Evolutionary conservation across 202 grass and related monocot species (phyloP).

Genomic region (Hordeum pubiflorum): DNA sequence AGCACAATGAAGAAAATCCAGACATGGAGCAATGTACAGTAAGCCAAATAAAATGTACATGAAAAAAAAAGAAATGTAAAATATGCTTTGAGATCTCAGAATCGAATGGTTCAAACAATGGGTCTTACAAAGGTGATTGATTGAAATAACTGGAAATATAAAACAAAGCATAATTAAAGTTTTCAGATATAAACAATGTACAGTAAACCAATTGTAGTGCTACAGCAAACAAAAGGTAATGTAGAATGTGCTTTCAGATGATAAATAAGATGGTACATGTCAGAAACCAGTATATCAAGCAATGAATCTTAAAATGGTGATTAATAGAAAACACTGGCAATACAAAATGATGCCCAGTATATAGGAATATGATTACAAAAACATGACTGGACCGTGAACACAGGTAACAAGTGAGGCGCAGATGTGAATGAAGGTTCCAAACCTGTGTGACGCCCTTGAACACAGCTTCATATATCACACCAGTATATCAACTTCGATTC

Average conservation of each 20-base stretch:
- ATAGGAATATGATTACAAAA: not conserved
- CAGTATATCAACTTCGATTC: too few relatives aligned
- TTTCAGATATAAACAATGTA: not conserved
- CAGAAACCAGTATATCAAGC: not conserved
- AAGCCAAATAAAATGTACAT: not conserved
- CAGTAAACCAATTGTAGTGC: not conserved
- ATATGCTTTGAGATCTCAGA: not conserved
- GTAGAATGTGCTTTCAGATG: not conserved
- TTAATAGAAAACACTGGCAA: not conserved
- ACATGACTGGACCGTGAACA: not conserved
- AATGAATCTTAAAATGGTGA: not conserved
- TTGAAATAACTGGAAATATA: not conserved
- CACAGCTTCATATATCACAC: constrained; percentile 96
- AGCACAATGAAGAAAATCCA: not conserved
- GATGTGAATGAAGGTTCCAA: not conserved
- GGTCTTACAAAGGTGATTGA: not conserved
- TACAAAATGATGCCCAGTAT: not conserved
- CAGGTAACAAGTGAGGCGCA: not conserved
- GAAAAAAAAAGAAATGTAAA: not conserved
- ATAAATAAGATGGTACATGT: not conserved
- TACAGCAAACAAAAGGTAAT: not conserved
- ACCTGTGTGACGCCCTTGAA: constrained; percentile 90
- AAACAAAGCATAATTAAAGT: not conserved
- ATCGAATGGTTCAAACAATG: not conserved
- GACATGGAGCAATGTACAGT: not conserved